Evolutionary conservation across 163 green algal species (phyloP), one percentile per base, ranked within the genome.

Genomic region (Scenedesmus sp.): DNA sequence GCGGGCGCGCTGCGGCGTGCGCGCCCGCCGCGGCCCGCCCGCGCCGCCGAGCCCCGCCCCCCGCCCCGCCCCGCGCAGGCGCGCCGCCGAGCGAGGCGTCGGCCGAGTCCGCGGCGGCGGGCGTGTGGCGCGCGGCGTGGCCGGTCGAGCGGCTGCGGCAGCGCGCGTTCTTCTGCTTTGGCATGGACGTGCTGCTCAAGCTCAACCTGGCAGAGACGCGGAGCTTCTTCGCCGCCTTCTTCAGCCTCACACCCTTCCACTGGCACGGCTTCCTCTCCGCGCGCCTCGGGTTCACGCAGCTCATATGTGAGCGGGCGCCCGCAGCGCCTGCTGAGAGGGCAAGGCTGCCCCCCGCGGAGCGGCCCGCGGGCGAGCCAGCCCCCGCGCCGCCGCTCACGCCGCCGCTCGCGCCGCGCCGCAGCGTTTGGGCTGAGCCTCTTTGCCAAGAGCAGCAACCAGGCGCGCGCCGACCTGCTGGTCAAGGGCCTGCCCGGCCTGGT

Each of bases 191-290:
- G 39, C 90, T 99, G 76, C 84, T 99, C 2, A 93, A 91, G 69
- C 88, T 99, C 34, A 85, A 98, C 83, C 86, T 98, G 60, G 53
- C 42, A 33, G 85, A 96, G 66, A 98, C 91, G 17, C 89, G 95
- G 2, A 80, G 95, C 42, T 99, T 98, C 83, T 98, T 99, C 76
- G 65, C 84, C 24, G 94, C 96, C 18, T 99, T 99, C 84, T 99
- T 99, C 88, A 86, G 85, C 22, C 88, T 99, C 3, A 91, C 82
- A 14, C 85, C 93, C 80, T 95, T 91, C 84, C 87, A 98, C 81
- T 99, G 96, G 96, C 92, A 96, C 17, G 95, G 96, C 60, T 99
- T 99, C 86, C 87, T 99, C 26, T 98, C 94, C 3, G 88, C 91
- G 15, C 85, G 93, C 31, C 88, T 98, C 1, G 89, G 85, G 28